Base-by-base conservation (phyloP, 2,329 filamentous ascomycete genomes). In the Colletotrichum plurivorum region DNA sequence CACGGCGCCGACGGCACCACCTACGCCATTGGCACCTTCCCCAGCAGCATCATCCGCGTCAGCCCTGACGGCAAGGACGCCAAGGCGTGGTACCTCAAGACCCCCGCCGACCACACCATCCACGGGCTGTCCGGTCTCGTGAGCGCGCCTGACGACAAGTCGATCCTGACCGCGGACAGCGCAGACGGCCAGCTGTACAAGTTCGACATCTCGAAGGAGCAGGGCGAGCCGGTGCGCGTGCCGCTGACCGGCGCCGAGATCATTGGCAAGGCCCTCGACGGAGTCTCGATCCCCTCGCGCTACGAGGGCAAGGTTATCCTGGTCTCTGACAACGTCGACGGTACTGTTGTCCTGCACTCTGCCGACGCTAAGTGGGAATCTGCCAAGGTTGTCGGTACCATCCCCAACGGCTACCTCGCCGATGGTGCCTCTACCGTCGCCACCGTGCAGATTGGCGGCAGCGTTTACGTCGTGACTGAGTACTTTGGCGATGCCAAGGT, bases 321-420 rank as follows among this genome's bases (percentile, higher is more conserved):
- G 8, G 76, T 78, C 0, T 68, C 79, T 0, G 76, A 78, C 67
- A 74, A 79, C 36, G 60, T 45, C 4, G 55, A 70, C 2, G 81
- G 82, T 1, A 76, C 78, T 8, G 76, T 78, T 20, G 81, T 83
- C n/a, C 68, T 83, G n/a, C 71, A 75, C 27, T 82, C 80, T 4
- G 64, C 69, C 27, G 78, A 82, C 43, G 75, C 70, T 7, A 72
- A 71, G 43, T 84, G 81, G 81, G 69, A 73, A 20, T 71, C 71
- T 2, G 80, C 81, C 3, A 75, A 80, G 70, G 76, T 78, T 18
- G 39, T 82, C 7, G 80, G 81, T 0, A 72, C 73, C 0, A 71
- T 82, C 1, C 63, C 78, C 20, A 77, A 75, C 20, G 63, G 16
- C 13, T 45, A 55, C 9, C 20, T 55, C 13, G 51, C 64, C 3